Evolutionary conservation across 1,139 yeast genomes (phyloP), one percentile per base, ranked within the genome.

Genomic region (Torulaspora globosa): DNA sequence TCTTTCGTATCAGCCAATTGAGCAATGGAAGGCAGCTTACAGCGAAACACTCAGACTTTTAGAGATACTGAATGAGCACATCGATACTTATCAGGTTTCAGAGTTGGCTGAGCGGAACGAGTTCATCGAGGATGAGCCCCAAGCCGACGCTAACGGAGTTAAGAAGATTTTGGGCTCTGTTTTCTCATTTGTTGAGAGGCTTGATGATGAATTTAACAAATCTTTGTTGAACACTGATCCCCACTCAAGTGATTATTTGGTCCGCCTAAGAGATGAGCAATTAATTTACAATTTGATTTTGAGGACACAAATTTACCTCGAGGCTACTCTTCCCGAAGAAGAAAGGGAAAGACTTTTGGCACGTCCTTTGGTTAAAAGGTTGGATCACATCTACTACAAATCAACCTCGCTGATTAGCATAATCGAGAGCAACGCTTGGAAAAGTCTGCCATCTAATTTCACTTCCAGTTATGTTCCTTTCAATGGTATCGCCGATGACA

Each of bases 371-470:
- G 74, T 83, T 49, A 84, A 95, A 67, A 82, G 98, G 71, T 73
- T 94, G 62, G 97, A 92, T 61, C 96, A 87, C 70, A 76, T 92
- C 46, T 92, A 94, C 73, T 94, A 83, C 79, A 94, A 94, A 73
- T 94, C 97, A 41, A 77, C 78, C 48, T 80, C 78, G 56, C 80
- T 92, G 56, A 83, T 89, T 53, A 70, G 72, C 46, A 75, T 80
- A 48, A 76, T 79, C 54, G 98, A 92, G 72, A 64, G 72, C 31
- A 73, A 75, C 39, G 87, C 94, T 15, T 87, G 95, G 95, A 69
- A 70, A 31, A 65, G 66, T 39, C 63, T 81, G 34, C 72, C 72
- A 24, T 50, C 58, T 30, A 38, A 36, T 19, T 59, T 63, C 39
- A 45, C 54, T 16, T 57, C 65, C 27, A 47, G 52, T 28, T 58